These are phyloP conservation scores for Yarrowia sp. DNA, from an alignment of 805 yeast genomes.

Conservation along the genomic window DNA sequence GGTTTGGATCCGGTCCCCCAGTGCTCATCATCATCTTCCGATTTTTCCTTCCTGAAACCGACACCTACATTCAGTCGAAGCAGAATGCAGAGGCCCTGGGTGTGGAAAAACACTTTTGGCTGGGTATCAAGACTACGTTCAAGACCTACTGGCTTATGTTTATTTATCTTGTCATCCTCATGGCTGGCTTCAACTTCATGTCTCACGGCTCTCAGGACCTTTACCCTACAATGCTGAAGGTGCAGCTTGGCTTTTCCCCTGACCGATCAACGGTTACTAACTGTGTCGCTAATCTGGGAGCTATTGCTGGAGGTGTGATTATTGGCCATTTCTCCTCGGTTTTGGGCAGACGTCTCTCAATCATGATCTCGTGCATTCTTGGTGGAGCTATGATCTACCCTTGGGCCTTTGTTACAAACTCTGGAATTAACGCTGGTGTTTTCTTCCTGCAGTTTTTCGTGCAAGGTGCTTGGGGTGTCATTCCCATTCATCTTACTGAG, in stretches of 20 bases:
- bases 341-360: conserved; percentile 10
- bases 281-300: conserved; percentile 24
- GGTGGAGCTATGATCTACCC: conserved; percentile 27
- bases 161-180: conserved; percentile 62
- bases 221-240: conserved; percentile 68
- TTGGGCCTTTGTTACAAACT: conserved; percentile 13
- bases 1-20: conserved; percentile 75
- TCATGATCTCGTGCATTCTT: conserved; percentile 11
- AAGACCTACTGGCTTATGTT: conserved; percentile 65
- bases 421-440: conserved; percentile 50
- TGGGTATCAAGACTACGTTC: conserved; percentile 43
- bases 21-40: conserved; percentile 67
- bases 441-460: conserved; percentile 71
- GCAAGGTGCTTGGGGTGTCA: conserved; percentile 73
- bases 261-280: conserved; percentile 20
- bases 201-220: conserved; percentile 79
- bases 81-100: conserved; percentile 23
- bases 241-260: conserved; percentile 43
- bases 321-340: conserved; percentile 11
- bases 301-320: conserved; percentile 20
- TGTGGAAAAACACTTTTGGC: conserved; percentile 11
- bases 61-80: conserved; percentile 52
- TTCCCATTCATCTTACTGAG: conserved; percentile 72
- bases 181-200: conserved; percentile 73
- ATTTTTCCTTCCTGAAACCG: conserved; percentile 65